Evolutionary conservation across 176 grass and related monocot genomes (phyloP).

Genomic region (Zoysia japonica): DNA sequence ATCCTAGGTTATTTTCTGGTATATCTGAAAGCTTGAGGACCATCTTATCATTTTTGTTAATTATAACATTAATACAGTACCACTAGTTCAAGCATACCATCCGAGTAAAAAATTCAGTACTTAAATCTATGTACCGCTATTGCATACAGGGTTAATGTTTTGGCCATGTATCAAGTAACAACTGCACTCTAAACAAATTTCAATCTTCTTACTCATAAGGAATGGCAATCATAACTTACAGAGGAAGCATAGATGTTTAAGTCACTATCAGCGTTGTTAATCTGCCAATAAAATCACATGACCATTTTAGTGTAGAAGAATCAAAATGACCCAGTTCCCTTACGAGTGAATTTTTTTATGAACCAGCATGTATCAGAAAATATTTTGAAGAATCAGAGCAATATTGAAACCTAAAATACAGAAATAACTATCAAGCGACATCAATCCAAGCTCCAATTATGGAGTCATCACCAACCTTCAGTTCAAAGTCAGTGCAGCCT

Average conservation of each 20-base stretch:
- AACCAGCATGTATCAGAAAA: too few relatives aligned
- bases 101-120: not conserved
- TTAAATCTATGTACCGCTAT: not conserved
- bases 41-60: not conserved
- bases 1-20: conserved; percentile 62
- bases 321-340: too few relatives aligned
- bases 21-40: conserved; percentile 56
- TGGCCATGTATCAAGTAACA: not conserved
- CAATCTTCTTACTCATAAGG: not conserved
- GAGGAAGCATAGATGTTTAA: conserved; percentile 4
- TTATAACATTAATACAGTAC: not conserved
- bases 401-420: too few relatives aligned
- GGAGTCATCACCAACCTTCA: conserved; percentile 78
- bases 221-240: conserved; percentile 1
- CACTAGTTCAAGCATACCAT: conserved; percentile 2
- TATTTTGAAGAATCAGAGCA: too few relatives aligned
- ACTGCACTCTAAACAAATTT: not conserved
- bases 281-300: conserved; percentile 10
- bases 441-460: conserved; percentile 79
- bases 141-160: not conserved
- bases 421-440: not conserved
- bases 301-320: not conserved
- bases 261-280: conserved; percentile 5
- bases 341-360: too few relatives aligned
- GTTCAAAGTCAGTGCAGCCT: conserved; percentile 56